Percentiles rank a stretch among this genome's conserved stretches.
phyloP scores from a whole-genome alignment of 345 rosid genomes.

The Acer campestre region DNA sequence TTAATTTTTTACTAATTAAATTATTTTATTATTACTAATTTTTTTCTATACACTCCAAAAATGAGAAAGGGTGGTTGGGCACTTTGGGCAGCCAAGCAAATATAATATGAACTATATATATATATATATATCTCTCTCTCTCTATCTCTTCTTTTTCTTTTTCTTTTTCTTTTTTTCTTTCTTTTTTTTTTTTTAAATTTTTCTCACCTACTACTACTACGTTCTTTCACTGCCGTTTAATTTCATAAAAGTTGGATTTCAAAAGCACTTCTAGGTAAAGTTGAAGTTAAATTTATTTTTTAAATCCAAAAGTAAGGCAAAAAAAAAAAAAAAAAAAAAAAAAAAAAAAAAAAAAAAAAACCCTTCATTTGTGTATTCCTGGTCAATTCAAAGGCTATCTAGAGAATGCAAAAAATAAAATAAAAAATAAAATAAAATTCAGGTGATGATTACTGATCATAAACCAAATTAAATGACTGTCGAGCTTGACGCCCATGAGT shows the following conservation, averaged over 20 bases:
- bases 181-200: too few species aligned
- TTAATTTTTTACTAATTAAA: neutral
- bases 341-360: neutral
- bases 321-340: too few species aligned
- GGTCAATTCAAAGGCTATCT: constrained; percentile 1
- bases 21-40: neutral
- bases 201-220: constrained; percentile 9
- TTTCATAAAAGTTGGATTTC: neutral
- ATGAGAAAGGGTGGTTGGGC: constrained; percentile 3
- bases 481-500: neutral
- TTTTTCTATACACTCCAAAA: neutral
- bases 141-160: neutral
- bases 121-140: too few species aligned
- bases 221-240: neutral
- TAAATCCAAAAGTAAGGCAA: neutral
- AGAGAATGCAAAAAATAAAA: neutral
- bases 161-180: too few species aligned
- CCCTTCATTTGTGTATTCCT: neutral
- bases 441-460: neutral
- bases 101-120: too few species aligned
- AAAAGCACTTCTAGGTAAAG: neutral
- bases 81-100: neutral
- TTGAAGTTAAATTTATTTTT: neutral
- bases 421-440: too few species aligned
- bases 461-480: neutral